These are phyloP conservation scores for Wickerhamomyces rabaulensis DNA, from an alignment of 805 yeast genomes.

Conservation along the genomic window DNA sequence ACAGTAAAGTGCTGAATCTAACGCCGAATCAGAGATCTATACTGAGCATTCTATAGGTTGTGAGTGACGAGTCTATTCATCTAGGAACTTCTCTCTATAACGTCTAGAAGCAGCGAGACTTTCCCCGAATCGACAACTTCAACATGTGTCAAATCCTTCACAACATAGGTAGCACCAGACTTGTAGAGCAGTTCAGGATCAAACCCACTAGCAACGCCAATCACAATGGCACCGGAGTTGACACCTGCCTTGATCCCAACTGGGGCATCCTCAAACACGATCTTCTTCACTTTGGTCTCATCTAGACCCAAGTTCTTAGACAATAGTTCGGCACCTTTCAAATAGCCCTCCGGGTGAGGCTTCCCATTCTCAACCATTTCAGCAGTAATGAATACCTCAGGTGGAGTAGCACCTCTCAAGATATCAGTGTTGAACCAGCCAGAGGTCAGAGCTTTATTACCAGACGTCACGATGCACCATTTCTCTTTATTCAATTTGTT, in stretches of 20 bases:
- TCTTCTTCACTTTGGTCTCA: conserved; percentile 36
- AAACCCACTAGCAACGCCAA: conserved; percentile 82
- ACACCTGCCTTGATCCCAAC: conserved; percentile 86
- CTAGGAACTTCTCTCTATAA: no score
- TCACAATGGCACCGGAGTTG: conserved; percentile 76
- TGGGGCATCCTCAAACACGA: conserved; percentile 87
- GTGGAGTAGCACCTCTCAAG: conserved; percentile 54
- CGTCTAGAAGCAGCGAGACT: no score
- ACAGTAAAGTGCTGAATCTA: no score
- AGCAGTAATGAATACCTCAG: conserved; percentile 77
- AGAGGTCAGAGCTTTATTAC: conserved; percentile 70
- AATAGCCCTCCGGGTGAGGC: conserved; percentile 83
- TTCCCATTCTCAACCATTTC: conserved; percentile 77
- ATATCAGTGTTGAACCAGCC: conserved; percentile 61
- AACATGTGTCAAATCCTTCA: conserved; percentile 51
- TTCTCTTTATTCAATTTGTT: conserved; percentile 46
- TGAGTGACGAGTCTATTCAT: no score
- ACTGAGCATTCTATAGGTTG: no score
- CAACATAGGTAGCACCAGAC: conserved; percentile 80
- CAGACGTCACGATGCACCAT: conserved; percentile 86
- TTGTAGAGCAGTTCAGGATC: conserved; percentile 43
- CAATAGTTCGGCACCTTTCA: conserved; percentile 38
- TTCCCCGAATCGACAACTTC: conserved; percentile 23
- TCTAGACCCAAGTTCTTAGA: conserved; percentile 32
- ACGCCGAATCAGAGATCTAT: no score